Base-by-base conservation (phyloP, 257 asterid species). In the Lycium ferocissimum region DNA sequence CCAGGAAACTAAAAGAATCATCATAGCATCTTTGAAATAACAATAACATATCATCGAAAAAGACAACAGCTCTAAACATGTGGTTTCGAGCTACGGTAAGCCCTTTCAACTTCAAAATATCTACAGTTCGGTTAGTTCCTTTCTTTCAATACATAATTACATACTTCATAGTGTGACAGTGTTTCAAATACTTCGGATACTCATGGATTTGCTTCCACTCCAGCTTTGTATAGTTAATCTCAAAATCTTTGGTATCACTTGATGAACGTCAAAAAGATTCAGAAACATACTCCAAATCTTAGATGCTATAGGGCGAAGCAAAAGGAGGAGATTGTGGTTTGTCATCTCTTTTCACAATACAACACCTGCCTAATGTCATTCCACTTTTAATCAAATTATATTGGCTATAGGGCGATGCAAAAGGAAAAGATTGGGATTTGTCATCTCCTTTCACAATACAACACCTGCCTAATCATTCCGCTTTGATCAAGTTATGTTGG, bases 181-280 rank as follows among this genome's bases (percentile, higher is more conserved):
- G 76, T 70, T 70, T 40, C 54, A 0, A 38, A 40, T 14, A 67
- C 76, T 14, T 67, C 7, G 6, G 76, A 67, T 67, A 14, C 8
- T 67, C 76, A 37, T 15, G 13, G 9, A 11, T 67, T 37, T 67
- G 14, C 76, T 67, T 18, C 75, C 6, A 9, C 18, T 67, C 76
- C 49, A 37, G 76, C 73, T 67, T 67, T 67, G 76, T 67, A 37
- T 67, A 35, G 49, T 67, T 17, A 38, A 69, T 69, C 78, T 37
- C 51, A 37, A 49, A 37, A 12, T 69, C 78, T 37, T 69, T 69
- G 51, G 78, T 69, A 38, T 69, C 78, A 15, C 78, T 69, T 38
- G 26, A 69, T 37, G 51, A 45, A 18, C 11, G 18, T 37, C 76
- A 7, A 69, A 65, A 69, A 37, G 26, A 69, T 69, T 69, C 43